Evolutionary conservation across 108 stramenopile species (phyloP).

Genomic region (Nitzschia palea): DNA sequence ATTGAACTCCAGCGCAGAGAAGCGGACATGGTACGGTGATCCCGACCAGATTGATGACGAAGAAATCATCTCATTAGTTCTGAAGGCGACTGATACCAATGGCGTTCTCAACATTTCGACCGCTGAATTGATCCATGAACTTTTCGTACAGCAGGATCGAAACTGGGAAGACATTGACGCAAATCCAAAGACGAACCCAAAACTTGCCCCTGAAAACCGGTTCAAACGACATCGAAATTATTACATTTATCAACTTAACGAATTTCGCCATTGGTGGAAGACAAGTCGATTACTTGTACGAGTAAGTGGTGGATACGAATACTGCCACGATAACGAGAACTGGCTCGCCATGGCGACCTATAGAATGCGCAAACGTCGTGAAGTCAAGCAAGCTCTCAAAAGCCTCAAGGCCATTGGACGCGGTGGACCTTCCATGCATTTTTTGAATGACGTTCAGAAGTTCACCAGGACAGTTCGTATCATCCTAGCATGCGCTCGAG

Average conservation of each 20-base stretch:
- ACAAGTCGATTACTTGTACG: conserved; percentile 73
- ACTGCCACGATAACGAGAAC: conserved; percentile 18
- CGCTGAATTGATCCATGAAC: conserved; percentile 13
- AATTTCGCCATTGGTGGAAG: conserved; percentile 79
- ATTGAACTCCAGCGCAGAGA: not conserved
- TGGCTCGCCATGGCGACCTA: conserved; percentile 39
- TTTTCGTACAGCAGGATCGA: conserved; percentile 19
- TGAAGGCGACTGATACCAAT: not conserved
- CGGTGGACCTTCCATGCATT: conserved; percentile 42
- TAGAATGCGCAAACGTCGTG: conserved; percentile 34
- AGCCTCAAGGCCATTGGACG: conserved; percentile 63
- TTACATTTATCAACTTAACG: conserved; percentile 35
- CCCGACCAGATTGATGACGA: not conserved
- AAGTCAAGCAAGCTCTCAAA: conserved; percentile 47
- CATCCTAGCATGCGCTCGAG: conserved; percentile 52
- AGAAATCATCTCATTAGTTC: not conserved
- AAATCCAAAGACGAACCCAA: conserved; percentile 42
- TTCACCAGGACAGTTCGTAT: conserved; percentile 57
- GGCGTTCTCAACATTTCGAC: not conserved
- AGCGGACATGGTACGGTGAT: not conserved
- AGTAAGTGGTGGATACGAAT: conserved; percentile 42
- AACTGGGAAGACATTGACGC: conserved; percentile 15
- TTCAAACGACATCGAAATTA: conserved; percentile 42
- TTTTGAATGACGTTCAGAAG: conserved; percentile 41
- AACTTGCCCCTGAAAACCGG: conserved; percentile 29